Conservation (phyloP, 2,329 filamentous ascomycete species). For the Epichloe hybrida region DNA sequence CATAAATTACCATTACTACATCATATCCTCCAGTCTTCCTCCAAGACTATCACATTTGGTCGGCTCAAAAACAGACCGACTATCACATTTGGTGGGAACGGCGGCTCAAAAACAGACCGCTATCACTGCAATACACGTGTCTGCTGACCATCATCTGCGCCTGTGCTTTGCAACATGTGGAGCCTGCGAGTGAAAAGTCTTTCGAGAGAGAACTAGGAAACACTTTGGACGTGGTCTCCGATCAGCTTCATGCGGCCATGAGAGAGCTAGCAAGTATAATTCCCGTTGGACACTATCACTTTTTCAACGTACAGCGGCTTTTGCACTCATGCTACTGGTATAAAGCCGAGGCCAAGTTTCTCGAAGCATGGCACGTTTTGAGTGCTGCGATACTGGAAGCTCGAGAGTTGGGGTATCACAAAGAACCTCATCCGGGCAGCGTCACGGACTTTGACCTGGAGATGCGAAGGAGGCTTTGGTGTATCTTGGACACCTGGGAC, state of each 20-base stretch:
- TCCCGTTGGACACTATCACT: constrained; percentile 15
- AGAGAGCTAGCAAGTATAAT: constrained; percentile 15
- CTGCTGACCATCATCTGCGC: constrained; percentile 17
- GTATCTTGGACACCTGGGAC: constrained; percentile 20
- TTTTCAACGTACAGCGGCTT: constrained; percentile 16
- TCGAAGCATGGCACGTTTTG: constrained; percentile 19
- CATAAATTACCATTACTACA: constrained; percentile 21
- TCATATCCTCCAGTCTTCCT: constrained; percentile 18
- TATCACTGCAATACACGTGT: constrained; percentile 17
- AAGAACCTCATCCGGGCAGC: constrained; percentile 8
- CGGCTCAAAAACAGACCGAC: constrained; percentile 7
- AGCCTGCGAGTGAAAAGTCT: constrained; percentile 9
- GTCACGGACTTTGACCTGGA: constrained; percentile 18
- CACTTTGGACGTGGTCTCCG: constrained; percentile 10
- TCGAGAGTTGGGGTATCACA: constrained; percentile 17
- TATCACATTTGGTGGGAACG: constrained; percentile 18
- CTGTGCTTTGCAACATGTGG: constrained; percentile 16
- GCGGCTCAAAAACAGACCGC: constrained; percentile 7
- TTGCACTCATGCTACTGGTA: constrained; percentile 20
- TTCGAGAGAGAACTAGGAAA: constrained; percentile 12
- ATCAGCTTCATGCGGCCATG: constrained; percentile 13
- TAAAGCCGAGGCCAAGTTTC: constrained; percentile 19
- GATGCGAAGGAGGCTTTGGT: constrained; percentile 19
- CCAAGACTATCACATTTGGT: constrained; percentile 19
- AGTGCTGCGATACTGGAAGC: constrained; percentile 18